Evolutionary conservation across 371 early-diverging fungal species (phyloP).

Genomic region (Rhizopus arrhizus): DNA sequence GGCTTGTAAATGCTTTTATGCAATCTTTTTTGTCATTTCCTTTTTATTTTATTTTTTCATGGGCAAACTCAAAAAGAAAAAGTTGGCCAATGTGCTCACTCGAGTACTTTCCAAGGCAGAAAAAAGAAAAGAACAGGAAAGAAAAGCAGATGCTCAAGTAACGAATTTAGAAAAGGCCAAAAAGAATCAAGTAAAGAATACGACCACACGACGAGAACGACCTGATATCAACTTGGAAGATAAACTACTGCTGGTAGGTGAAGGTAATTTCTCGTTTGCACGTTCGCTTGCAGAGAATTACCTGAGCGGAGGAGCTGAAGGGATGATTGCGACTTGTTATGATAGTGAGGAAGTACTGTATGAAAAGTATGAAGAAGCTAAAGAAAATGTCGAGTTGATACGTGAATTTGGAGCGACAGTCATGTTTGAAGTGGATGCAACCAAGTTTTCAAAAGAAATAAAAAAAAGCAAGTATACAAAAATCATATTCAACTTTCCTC

Average conservation of each 20-base stretch:
- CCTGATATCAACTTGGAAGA: conserved; percentile 52
- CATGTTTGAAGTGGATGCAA: conserved; percentile 82
- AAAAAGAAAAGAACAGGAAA: conserved; percentile 12
- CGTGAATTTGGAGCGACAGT: conserved; percentile 65
- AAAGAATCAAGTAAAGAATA: conserved; percentile 18
- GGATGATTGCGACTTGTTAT: conserved; percentile 76
- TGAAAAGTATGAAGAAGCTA: conserved; percentile 80
- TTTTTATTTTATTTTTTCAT: conserved; percentile 9
- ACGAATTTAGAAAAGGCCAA: conserved; percentile 26
- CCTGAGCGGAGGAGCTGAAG: conserved; percentile 50
- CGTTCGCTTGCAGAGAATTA: conserved; percentile 61
- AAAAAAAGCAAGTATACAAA: conserved; percentile 65
- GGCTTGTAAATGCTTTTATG: conserved; percentile 1
- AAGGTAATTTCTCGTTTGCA: conserved; percentile 91
- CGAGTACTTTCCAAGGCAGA: conserved; percentile 21
- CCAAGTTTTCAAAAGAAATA: conserved; percentile 66
- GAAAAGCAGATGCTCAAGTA: conserved; percentile 11
- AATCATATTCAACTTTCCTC: conserved; percentile 96
- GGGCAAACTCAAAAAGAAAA: conserved; percentile 29
- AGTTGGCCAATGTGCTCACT: conserved; percentile 20
- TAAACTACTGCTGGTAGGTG: conserved; percentile 69
- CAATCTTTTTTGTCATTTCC: neutral
- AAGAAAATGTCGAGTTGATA: conserved; percentile 67
- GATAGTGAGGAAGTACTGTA: conserved; percentile 70
- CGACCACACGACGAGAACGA: conserved; percentile 15